Evolutionary conservation across 371 early-diverging fungal species (phyloP), one percentile per base, ranked within the genome.

Genomic region (Thermomucor indicae-seudaticae): DNA sequence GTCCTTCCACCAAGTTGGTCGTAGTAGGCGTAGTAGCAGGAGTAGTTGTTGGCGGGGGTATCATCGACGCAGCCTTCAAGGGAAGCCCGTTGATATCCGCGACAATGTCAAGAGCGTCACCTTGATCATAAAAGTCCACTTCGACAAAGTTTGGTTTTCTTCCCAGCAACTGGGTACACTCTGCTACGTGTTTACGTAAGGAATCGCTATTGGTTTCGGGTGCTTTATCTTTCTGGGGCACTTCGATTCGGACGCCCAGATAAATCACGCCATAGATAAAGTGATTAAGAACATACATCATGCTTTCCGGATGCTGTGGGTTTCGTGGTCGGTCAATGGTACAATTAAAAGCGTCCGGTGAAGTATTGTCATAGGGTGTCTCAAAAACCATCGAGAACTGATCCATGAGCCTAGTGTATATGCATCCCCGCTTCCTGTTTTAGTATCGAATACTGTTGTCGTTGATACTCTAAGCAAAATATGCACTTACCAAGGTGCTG

Each of bases 71-170:
- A 14, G 44, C 19, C n/a, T 8, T 22, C 23, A 32, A 19, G 2
- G 32, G 35, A 2, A 51, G 27, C 1, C 61, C 67, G 59, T 90
- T 89, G 28, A 86, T 31, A 25, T 61, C 43, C 0, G 84, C 83
- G 0, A 81, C 71, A 1, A 59, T 37, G 24, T 58, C 38, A 42
- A 80, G 50, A 1, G 75, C 28, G 14, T 64, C 61, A 6, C 88
- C 88, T 4, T 68, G 52, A 8, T 83, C 75, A 52, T 85, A 90
- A 61, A 81, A 90, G 57, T 90, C 90, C 1, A 89, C 86, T 5
- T 86, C 77, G 6, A 90, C 62, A 65, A 79, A 90, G 55, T 67
- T 88, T 10, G 87, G 84, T 30, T 70, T 72, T 23, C 65, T 68
- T 14, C 43, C 47, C 32, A 79, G 75, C 4, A 54, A 53, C 12